A percentile compares a stretch with the other conserved stretches of the same genome.
These are phyloP conservation scores for Xylariaceae sp. DNA, from an alignment of 2,329 filamentous ascomycete species.

Conservation along the genomic window DNA sequence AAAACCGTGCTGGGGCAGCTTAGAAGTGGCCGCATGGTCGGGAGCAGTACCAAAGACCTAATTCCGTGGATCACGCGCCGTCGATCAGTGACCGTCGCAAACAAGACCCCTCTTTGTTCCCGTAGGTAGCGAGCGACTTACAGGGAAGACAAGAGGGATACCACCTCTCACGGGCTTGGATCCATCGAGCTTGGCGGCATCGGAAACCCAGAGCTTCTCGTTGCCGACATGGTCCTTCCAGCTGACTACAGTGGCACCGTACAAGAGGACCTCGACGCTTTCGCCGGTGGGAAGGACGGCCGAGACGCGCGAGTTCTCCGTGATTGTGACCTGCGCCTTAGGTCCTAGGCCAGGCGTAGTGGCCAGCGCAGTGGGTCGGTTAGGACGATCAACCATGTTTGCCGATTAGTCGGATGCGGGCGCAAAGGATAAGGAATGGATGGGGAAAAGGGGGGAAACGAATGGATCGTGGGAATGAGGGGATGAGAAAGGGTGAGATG, in stretches of 20 bases:
- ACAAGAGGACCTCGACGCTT: slow-evolving; percentile 78
- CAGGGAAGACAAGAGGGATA: slow-evolving; percentile 88
- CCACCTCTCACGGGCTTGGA: slow-evolving; percentile 86
- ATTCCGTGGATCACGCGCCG: neutral
- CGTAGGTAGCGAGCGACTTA: slow-evolving; percentile 41
- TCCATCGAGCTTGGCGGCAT: slow-evolving; percentile 75
- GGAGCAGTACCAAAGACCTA: slow-evolving; percentile 83
- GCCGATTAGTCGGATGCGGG: neutral
- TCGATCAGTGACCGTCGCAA: slow-evolving; percentile 2
- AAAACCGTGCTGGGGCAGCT: slow-evolving; percentile 90
- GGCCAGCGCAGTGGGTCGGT: slow-evolving; percentile 74
- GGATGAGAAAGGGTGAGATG: neutral
- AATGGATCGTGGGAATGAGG: neutral
- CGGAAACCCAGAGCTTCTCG: slow-evolving; percentile 84
- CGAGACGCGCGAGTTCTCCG: slow-evolving; percentile 65
- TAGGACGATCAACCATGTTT: slow-evolving; percentile 72
- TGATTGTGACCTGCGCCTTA: slow-evolving; percentile 69
- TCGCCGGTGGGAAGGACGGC: slow-evolving; percentile 82
- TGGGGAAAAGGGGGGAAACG: neutral
- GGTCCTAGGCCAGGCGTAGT: slow-evolving; percentile 69
- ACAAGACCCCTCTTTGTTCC: neutral
- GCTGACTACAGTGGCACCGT: slow-evolving; percentile 85
- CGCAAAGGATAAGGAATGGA: neutral
- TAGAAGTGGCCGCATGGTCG: slow-evolving; percentile 67
- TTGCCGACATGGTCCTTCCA: slow-evolving; percentile 79